Conservation (phyloP, 768 basidiomycete genomes). For the Leccinum sublutescens region DNA sequence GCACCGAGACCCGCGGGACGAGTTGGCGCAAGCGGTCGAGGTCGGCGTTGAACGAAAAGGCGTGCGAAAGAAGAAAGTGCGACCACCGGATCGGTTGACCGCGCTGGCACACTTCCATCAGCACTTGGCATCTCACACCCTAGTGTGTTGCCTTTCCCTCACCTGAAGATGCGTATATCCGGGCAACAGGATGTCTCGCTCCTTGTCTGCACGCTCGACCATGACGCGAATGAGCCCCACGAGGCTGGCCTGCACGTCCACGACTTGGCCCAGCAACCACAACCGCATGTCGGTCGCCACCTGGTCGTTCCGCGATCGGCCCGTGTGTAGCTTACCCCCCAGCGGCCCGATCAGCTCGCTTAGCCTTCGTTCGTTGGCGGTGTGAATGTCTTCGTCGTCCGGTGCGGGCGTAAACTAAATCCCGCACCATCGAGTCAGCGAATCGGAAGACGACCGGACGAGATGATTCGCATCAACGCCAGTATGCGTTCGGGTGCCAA, state of each 20-base stretch:
- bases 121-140: neutral
- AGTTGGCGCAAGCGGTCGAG: conserved; percentile 82
- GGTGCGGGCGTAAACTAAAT: conserved; percentile 67
- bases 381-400: conserved; percentile 99
- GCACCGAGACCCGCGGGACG: conserved; percentile 85
- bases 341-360: conserved; percentile 90
- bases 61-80: conserved; percentile 92
- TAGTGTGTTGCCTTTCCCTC: conserved; percentile 6
- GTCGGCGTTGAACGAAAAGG: conserved; percentile 89
- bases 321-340: conserved; percentile 96
- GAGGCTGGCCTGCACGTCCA: conserved; percentile 62
- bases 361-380: conserved; percentile 93
- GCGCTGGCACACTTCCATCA: conserved; percentile 66
- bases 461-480: too few species aligned
- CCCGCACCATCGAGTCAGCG: neutral
- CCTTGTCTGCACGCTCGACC: conserved; percentile 90
- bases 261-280: conserved; percentile 85
- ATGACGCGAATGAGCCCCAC: conserved; percentile 83
- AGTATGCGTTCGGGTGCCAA: too few species aligned
- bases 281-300: conserved; percentile 98
- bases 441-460: neutral
- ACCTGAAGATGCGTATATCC: conserved; percentile 99
- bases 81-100: conserved; percentile 99
- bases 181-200: conserved; percentile 86
- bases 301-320: conserved; percentile 96